Base-by-base conservation (phyloP, 371 early-diverging fungal genomes). In the Haplosporangium sp. region DNA sequence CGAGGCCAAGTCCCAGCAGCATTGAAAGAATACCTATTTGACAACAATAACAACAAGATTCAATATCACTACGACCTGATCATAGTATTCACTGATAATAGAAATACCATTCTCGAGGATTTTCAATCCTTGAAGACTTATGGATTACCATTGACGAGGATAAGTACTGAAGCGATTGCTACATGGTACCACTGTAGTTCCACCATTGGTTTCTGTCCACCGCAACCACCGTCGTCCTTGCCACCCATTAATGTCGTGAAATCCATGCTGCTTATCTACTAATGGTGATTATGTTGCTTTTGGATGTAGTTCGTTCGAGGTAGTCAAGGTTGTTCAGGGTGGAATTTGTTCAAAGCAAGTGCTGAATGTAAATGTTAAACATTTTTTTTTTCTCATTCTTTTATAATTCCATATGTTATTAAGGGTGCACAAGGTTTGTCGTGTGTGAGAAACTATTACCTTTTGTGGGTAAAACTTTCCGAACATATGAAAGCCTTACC, bases 1-100 rank as follows among this genome's bases (percentile, higher is more conserved):
- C 90, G 1, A 94, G 73, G 10, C 86, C 84, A 13, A 94, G 86
- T 0, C 88, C 84, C n/a, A 94, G 68, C 39, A 71, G 71, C 5
- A 84, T 37, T 0, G 94, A 94, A 19, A 92, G 86, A 0, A 68
- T 58, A 2, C 88, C 91, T 88, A 83, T 35, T 40, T 34, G 13
- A n/a, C 34, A 59, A 38, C 39, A 38, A 19, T 8, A 53, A 53
- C n/a, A 53, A 15, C 17, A 34, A 37, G 19, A 38, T 40, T 4
- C 19, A 53, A 19, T 39, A 7, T 35, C 13, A 27, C 1, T 13
- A 15, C 15, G 38, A 38, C 52, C 19, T 27, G 40, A 34, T 27
- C 27, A 27, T 27, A 27, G 27, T 27, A 27, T 4, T 34, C 13
- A 48, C 17, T 48, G 17, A n/a, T 2, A 13, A 48, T 48, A 3